Percentiles rank a stretch among this genome's conserved stretches.
These are phyloP conservation scores for Aspergillus novofumigatus DNA, from an alignment of 2,329 filamentous ascomycete species.

Conservation along the genomic window DNA sequence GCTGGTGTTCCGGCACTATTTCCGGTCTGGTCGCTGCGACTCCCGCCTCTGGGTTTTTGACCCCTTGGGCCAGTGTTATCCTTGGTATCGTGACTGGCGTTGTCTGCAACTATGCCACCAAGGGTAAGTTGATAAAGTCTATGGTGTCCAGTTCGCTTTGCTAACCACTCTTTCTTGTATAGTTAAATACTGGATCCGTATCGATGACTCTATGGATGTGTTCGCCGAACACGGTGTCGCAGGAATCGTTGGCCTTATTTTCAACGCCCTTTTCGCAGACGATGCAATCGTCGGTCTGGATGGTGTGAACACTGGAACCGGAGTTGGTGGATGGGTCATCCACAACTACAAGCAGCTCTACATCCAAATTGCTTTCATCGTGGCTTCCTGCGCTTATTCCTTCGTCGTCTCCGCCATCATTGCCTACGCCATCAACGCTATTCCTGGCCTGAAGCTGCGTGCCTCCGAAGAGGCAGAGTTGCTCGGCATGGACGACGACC, in stretches of 20 bases:
- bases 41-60: conserved; percentile 75
- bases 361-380: conserved; percentile 66
- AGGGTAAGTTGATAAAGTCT: conserved; percentile 57
- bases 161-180: conserved; percentile 7
- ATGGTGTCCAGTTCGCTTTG: conserved; percentile 16
- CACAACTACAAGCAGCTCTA: conserved; percentile 67
- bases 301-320: conserved; percentile 51
- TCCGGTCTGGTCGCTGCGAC: conserved; percentile 85
- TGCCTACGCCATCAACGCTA: conserved; percentile 65
- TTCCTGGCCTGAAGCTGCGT: conserved; percentile 67
- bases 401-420: conserved; percentile 66
- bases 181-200: conserved; percentile 70
- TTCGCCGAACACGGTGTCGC: conserved; percentile 87
- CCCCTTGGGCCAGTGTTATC: conserved; percentile 59
- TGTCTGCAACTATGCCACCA: conserved; percentile 79
- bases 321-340: conserved; percentile 65
- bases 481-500: conserved; percentile 56
- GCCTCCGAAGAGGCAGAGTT: conserved; percentile 65
- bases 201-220: conserved; percentile 85
- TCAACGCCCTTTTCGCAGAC: conserved; percentile 73
- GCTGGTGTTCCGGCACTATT: conserved; percentile 87
- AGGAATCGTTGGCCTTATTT: conserved; percentile 73
- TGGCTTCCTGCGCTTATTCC: conserved; percentile 61
- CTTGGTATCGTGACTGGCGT: conserved; percentile 61
- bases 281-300: conserved; percentile 71